Evolutionary conservation across 441 rosid species (phyloP).

Genomic region (Aquilaria agallochum): DNA sequence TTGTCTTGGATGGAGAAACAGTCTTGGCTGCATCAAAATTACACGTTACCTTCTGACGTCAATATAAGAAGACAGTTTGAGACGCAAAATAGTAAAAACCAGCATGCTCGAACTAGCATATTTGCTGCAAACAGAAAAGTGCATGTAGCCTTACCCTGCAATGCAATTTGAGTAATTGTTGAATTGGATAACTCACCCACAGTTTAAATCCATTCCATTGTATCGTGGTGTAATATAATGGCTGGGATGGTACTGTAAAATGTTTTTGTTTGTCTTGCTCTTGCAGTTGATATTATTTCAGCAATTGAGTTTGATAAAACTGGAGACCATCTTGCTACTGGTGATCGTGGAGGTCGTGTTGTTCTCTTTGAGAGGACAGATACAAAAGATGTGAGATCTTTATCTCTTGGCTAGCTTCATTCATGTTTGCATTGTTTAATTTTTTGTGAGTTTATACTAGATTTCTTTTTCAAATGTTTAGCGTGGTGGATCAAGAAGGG

Average conservation of each 20-base stretch:
- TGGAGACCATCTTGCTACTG: conserved; percentile 77
- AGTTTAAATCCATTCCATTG: too few relatives aligned
- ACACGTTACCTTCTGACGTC: too few relatives aligned
- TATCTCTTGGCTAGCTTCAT: not conserved
- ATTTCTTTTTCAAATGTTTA: conserved; percentile 27
- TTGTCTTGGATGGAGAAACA: too few relatives aligned
- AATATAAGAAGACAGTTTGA: too few relatives aligned
- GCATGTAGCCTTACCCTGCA: not conserved
- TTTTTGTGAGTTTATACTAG: conserved; percentile 9
- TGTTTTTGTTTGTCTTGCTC: conserved; percentile 8
- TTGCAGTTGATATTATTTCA: conserved; percentile 72
- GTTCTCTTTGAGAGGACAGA: conserved; percentile 77
- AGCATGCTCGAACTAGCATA: too few relatives aligned
- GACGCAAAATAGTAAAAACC: too few relatives aligned
- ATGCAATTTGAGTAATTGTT: too few relatives aligned
- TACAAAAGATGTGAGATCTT: conserved; percentile 36
- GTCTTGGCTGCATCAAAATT: too few relatives aligned
- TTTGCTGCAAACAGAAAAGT: too few relatives aligned
- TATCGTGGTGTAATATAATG: too few relatives aligned
- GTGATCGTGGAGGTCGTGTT: conserved; percentile 78
- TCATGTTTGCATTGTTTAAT: conserved; percentile 2
- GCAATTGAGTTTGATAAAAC: conserved; percentile 72
- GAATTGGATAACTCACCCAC: too few relatives aligned
- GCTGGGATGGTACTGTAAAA: too few relatives aligned
- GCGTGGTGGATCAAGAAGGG: conserved; percentile 69